Conservation (phyloP, 495 filamentous ascomycete genomes). For the Melanomma pulvis-pyrius region DNA sequence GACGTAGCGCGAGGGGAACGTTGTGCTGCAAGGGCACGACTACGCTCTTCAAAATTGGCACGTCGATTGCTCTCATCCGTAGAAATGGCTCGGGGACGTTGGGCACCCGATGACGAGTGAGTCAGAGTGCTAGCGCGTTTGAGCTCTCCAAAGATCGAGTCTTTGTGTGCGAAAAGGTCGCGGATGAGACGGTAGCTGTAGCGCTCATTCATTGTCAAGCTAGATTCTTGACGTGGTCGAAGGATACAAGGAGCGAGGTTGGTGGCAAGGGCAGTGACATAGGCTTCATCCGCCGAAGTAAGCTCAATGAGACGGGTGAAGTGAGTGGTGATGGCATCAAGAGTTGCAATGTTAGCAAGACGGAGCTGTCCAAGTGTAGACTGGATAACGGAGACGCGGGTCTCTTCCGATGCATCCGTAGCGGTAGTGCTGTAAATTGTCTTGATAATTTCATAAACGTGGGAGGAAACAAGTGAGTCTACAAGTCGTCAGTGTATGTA, state of each 20-base stretch:
- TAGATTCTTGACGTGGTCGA: conserved; percentile 80
- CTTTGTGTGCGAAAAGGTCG: conserved; percentile 91
- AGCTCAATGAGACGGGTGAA: conserved; percentile 96
- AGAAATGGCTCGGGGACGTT: conserved; percentile 82
- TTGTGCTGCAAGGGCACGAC: conserved; percentile 70
- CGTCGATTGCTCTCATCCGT: conserved; percentile 96
- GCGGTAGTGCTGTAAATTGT: conserved; percentile 90
- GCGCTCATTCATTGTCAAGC: conserved; percentile 91
- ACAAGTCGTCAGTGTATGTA: conserved; percentile 18
- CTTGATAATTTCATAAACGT: conserved; percentile 98
- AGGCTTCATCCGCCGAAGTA: conserved; percentile 91
- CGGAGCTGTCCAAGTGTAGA: conserved; percentile 93
- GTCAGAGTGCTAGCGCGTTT: conserved; percentile 62
- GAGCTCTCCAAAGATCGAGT: conserved; percentile 91
- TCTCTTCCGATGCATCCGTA: conserved; percentile 64
- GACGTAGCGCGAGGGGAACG: conserved; percentile 45
- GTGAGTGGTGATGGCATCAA: conserved; percentile 97
- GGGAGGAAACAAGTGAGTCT: conserved; percentile 97
- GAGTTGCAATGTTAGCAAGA: conserved; percentile 95
- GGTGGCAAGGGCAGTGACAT: conserved; percentile 74
- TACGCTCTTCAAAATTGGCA: conserved; percentile 88
- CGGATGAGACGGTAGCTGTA: conserved; percentile 90
- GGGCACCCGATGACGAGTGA: conserved; percentile 31
- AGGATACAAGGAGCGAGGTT: conserved; percentile 85
- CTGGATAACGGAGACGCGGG: conserved; percentile 88